Conservation (phyloP, 208 protist species). For the Trypanosoma vivax region DNA sequence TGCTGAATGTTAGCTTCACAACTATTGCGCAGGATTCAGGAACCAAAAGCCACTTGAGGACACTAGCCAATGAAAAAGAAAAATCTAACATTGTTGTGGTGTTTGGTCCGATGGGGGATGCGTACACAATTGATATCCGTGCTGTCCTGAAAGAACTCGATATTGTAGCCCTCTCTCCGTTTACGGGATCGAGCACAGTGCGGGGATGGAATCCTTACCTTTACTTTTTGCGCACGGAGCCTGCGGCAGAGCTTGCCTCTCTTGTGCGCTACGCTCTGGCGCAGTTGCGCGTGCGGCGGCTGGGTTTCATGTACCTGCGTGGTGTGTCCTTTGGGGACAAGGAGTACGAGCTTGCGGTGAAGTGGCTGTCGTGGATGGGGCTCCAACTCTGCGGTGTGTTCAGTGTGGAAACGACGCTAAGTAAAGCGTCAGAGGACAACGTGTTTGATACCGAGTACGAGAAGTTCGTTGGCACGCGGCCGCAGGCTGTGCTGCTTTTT, state of each 20-base stretch:
- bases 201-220: constrained; percentile 28
- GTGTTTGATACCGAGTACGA: constrained; percentile 12
- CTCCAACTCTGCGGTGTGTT: constrained; percentile 17
- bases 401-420: constrained; percentile 3
- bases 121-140: neutral
- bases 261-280: constrained; percentile 25
- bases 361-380: constrained; percentile 14
- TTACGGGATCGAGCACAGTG: constrained; percentile 27
- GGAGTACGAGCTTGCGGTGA: constrained; percentile 5
- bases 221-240: constrained; percentile 39
- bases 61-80: neutral
- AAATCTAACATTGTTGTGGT: constrained; percentile 20
- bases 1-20: neutral
- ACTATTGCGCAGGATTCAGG: neutral
- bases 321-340: constrained; percentile 1
- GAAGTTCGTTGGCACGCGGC: constrained; percentile 4
- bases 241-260: constrained; percentile 23
- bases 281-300: constrained; percentile 16
- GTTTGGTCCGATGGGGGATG: constrained; percentile 24
- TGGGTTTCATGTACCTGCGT: constrained; percentile 22
- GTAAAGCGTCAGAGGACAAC: neutral
- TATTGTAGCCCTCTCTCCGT: constrained; percentile 18
- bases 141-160: neutral
- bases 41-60: neutral
- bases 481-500: constrained; percentile 20